A percentile compares a stretch with the other conserved stretches of the same genome.
Conservation (phyloP, 1,284 basidiomycete genomes). For the Cutaneotrichosporon cavernicola region DNA sequence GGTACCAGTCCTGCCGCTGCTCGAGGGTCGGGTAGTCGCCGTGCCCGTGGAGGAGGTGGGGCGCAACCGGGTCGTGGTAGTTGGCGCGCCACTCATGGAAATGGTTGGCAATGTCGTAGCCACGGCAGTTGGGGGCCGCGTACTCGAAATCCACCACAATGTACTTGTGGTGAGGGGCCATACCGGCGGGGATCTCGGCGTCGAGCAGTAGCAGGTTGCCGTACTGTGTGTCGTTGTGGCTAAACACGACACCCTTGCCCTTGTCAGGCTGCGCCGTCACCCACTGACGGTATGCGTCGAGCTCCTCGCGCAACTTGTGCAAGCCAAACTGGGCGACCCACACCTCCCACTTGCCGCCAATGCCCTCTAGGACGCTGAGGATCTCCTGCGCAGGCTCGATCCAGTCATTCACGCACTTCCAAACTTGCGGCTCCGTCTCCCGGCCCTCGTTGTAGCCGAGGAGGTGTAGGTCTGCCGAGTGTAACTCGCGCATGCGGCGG, state of each 20-base stretch:
- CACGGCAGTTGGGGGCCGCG: constrained; percentile 79
- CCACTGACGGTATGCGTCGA: constrained; percentile 46
- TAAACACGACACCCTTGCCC: constrained; percentile 50
- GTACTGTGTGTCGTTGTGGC: constrained; percentile 86
- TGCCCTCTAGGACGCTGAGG: constrained; percentile 28
- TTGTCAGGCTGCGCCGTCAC: constrained; percentile 39
- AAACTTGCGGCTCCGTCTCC: constrained; percentile 58
- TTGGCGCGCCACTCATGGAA: constrained; percentile 94
- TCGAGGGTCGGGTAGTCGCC: constrained; percentile 69
- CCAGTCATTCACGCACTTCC: constrained; percentile 65
- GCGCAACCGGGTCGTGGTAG: constrained; percentile 67
- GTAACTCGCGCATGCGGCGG: constrained; percentile 86
- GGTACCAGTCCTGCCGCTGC: constrained; percentile 77
- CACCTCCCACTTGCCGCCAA: constrained; percentile 42
- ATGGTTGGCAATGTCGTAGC: constrained; percentile 92
- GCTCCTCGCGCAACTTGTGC: constrained; percentile 44
- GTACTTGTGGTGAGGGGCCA: constrained; percentile 62
- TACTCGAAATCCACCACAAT: constrained; percentile 97
- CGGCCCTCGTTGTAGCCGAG: constrained; percentile 59
- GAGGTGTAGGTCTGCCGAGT: constrained; percentile 75
- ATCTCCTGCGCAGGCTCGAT: constrained; percentile 52
- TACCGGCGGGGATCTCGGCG: constrained; percentile 55
- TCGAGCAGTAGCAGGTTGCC: constrained; percentile 82
- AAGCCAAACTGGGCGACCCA: constrained; percentile 49
- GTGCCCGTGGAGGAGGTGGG: constrained; percentile 70